Evolutionary conservation across 169 alveolate species (phyloP).

Genomic region (Plasmodium vivax): DNA sequence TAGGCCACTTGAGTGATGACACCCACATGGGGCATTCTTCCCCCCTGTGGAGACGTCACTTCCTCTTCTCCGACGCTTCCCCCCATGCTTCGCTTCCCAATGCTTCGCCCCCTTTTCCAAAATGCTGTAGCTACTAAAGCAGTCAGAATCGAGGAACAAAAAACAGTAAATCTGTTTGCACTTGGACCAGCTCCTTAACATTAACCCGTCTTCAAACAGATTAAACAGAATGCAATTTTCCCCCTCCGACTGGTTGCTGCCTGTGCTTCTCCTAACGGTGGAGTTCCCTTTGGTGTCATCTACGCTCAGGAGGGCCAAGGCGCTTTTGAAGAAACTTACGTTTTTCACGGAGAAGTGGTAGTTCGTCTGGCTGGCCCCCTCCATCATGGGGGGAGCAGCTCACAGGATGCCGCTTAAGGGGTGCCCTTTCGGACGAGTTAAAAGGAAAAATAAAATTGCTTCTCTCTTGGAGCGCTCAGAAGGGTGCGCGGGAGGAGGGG

Average conservation of each 20-base stretch:
- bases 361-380: conserved; percentile 7
- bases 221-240: conserved; percentile 41
- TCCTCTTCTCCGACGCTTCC: not conserved
- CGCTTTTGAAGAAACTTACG: conserved; percentile 58
- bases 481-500: not conserved
- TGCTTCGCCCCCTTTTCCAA: not conserved
- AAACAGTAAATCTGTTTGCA: conserved; percentile 71
- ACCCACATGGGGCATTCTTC: not conserved
- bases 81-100: not conserved
- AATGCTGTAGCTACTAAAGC: conserved; percentile 31
- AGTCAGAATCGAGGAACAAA: conserved; percentile 50
- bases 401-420: not conserved
- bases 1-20: not conserved
- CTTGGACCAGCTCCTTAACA: conserved; percentile 58
- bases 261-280: not conserved
- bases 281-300: conserved; percentile 34
- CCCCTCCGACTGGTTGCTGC: conserved; percentile 1
- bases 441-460: not conserved
- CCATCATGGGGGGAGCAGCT: not conserved
- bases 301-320: conserved; percentile 51
- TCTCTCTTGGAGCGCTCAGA: not conserved
- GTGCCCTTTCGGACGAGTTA: not conserved
- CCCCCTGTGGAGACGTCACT: not conserved
- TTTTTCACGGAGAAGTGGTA: conserved; percentile 62
- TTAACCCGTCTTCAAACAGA: conserved; percentile 41